Percentiles rank a stretch among this genome's conserved stretches.
phyloP scores from a whole-genome alignment of 805 yeast species.

The Hanseniaspora occidentalis region DNA sequence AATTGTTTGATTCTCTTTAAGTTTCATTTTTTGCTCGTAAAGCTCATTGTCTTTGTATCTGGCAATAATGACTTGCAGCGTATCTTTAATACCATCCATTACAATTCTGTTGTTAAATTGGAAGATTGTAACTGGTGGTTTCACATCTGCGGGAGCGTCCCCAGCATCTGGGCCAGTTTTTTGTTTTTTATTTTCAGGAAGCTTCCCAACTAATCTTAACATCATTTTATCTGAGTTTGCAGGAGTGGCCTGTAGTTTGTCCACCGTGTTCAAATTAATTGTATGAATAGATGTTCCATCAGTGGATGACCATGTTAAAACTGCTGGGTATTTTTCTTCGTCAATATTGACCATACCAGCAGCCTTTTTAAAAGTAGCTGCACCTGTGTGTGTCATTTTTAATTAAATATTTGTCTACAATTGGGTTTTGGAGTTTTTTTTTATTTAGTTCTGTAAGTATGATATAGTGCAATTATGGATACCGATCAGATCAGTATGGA shows the following conservation, averaged over 20 bases:
- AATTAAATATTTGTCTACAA: no score
- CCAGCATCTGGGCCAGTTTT: conserved; percentile 22
- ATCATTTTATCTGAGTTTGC: conserved; percentile 55
- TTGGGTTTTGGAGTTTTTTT: not conserved
- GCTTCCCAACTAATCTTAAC: conserved; percentile 41
- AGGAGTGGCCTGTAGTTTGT: conserved; percentile 55
- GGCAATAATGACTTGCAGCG: conserved; percentile 56
- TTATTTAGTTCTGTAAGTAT: not conserved
- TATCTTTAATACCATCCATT: conserved; percentile 61
- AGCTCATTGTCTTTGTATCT: conserved; percentile 43
- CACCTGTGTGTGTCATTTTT: conserved; percentile 35
- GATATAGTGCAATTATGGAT: no score
- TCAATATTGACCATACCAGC: conserved; percentile 43
- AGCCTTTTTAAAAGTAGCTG: conserved; percentile 41
- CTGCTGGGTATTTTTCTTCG: conserved; percentile 46
- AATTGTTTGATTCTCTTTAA: conserved; percentile 10
- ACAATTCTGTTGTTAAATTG: conserved; percentile 60
- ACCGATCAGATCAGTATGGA: no score
- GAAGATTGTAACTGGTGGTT: conserved; percentile 29
- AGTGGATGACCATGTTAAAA: conserved; percentile 38
- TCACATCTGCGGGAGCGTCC: conserved; percentile 12
- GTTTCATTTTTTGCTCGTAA: conserved; percentile 26
- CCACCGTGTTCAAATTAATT: conserved; percentile 31
- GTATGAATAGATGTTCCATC: conserved; percentile 38
- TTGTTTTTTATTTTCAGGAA: conserved; percentile 16